phyloP scores from a whole-genome alignment of 139 green algal genomes.

The Coccomyxa sp. region DNA sequence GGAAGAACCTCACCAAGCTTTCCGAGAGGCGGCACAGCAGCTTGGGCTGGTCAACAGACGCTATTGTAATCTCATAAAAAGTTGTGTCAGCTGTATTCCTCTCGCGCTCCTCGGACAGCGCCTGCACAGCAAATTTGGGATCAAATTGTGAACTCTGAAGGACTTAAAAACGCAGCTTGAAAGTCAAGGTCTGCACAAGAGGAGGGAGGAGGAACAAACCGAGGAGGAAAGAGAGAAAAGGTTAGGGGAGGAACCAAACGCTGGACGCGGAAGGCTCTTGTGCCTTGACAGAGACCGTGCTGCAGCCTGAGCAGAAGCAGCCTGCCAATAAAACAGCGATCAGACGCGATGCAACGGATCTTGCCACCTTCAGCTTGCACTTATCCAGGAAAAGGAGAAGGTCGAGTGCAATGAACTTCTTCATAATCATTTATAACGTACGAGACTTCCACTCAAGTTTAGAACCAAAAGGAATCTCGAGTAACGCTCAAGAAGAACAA shows the following conservation, averaged over 20 bases:
- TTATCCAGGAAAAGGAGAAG: neutral
- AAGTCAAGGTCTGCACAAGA: neutral
- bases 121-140: conserved; percentile 31
- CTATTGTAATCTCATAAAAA: conserved; percentile 92
- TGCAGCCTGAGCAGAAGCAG: neutral
- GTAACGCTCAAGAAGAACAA: neutral
- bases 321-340: neutral
- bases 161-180: neutral
- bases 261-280: conserved; percentile 50
- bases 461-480: neutral
- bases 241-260: conserved; percentile 88
- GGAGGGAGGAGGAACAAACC: neutral
- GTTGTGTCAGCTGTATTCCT: conserved; percentile 36
- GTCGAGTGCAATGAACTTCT: neutral
- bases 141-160: neutral
- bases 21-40: conserved; percentile 83
- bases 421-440: too few relatives aligned
- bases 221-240: conserved; percentile 36
- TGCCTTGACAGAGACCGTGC: neutral
- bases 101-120: conserved; percentile 64
- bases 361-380: neutral
- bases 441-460: neutral
- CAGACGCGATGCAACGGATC: neutral
- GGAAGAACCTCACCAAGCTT: conserved; percentile 53
- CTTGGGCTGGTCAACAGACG: conserved; percentile 86